These are phyloP conservation scores for Protomyces pachydermus DNA, from an alignment of 1,139 yeast species.

Conservation along the genomic window DNA sequence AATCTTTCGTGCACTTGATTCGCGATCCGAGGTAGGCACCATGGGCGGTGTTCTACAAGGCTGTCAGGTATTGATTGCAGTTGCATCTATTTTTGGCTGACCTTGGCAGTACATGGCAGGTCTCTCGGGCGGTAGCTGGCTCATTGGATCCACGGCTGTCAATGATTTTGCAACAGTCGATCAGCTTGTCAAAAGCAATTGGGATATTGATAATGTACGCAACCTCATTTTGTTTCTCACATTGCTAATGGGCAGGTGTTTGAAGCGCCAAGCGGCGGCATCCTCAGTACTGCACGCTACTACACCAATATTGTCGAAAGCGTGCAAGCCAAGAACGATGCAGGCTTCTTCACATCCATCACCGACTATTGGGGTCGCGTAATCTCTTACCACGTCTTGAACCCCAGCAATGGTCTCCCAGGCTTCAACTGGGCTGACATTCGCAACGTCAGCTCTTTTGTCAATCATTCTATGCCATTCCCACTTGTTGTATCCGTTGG, in stretches of 20 bases:
- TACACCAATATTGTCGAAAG: conserved; percentile 54
- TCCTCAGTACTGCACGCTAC: conserved; percentile 42
- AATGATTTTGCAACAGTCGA: conserved; percentile 34
- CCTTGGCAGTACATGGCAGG: conserved; percentile 73
- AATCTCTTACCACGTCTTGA: conserved; percentile 63
- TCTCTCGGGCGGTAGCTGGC: conserved; percentile 79
- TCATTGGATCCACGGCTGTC: conserved; percentile 59
- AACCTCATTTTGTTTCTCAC: conserved; percentile 40
- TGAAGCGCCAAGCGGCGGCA: conserved; percentile 42
- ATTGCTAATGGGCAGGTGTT: conserved; percentile 45
- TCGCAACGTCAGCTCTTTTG: conserved; percentile 49
- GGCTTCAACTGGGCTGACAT: conserved; percentile 64
- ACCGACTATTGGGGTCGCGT: conserved; percentile 86
- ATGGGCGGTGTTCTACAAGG: conserved; percentile 78
- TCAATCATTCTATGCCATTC: conserved; percentile 66
- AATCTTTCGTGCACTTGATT: conserved; percentile 70
- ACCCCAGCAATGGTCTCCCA: conserved; percentile 51
- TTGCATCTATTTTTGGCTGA: conserved; percentile 51
- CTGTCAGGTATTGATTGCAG: conserved; percentile 52
- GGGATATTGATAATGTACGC: conserved; percentile 41
- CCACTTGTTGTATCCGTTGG: conserved; percentile 78
- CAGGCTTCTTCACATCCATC: conserved; percentile 70
- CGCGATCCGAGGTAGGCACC: conserved; percentile 57
- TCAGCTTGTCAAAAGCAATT: conserved; percentile 29
- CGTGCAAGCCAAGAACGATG: conserved; percentile 57